Percentiles rank a stretch among this genome's conserved stretches.
Conservation (phyloP, 139 green algal genomes). For the Microglena sp. region DNA sequence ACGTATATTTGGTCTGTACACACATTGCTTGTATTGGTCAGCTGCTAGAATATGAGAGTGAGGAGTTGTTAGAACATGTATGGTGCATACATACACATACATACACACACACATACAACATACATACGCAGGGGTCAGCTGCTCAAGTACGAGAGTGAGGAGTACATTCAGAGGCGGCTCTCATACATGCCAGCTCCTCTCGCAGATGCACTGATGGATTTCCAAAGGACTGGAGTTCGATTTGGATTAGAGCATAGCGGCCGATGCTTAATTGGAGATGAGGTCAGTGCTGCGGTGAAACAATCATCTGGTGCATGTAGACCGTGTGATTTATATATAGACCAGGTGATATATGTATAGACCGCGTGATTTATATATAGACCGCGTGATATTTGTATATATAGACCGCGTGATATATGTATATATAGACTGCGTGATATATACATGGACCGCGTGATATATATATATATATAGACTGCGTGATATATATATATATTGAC, state of each 20-base stretch:
- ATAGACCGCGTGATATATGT: not conserved
- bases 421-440: not conserved
- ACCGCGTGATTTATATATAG: not conserved
- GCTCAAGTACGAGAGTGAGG: not conserved
- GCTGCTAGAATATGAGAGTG: not conserved
- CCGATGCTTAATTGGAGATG: constrained; percentile 81
- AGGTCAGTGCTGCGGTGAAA: constrained; percentile 33
- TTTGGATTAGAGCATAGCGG: constrained; percentile 66
- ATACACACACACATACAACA: not conserved
- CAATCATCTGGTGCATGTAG: not conserved
- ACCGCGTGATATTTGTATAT: not conserved
- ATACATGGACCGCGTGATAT: not conserved
- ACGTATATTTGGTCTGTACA: not conserved
- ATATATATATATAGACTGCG: not conserved
- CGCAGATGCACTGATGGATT: constrained; percentile 16
- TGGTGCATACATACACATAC: not conserved
- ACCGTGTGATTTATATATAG: not conserved
- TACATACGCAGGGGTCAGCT: not conserved
- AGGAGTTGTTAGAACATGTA: not conserved
- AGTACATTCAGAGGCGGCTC: not conserved
- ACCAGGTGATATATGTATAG: not conserved
- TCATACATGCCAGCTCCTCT: not conserved
- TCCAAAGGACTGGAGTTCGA: constrained; percentile 57
- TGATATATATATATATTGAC: no score
- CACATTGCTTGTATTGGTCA: not conserved